Evolutionary conservation across 768 basidiomycete genomes (phyloP), one percentile per base, ranked within the genome.

Genomic region (Lentinula aciculospora): DNA sequence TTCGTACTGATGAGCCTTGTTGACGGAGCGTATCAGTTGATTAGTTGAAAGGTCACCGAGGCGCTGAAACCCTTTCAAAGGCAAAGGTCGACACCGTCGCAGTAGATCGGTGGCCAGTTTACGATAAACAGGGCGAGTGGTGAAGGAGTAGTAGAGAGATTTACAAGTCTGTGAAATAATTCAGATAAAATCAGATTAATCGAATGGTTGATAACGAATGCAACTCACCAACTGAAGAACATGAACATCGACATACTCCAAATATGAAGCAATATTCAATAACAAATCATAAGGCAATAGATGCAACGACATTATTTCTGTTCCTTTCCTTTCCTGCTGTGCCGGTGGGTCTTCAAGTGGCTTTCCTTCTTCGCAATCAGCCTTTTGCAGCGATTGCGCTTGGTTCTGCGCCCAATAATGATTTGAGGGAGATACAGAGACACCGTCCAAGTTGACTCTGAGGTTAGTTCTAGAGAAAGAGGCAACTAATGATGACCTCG

Each of bases 241-340:
- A 66, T 82, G 79, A 19, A 89, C 74, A 68, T 88, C 87, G 46
- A 69, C 71, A 63, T 85, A 70, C 61, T 84, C 76, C 31, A 89
- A 77, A 69, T 82, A 81, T 42, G 76, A 77, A 4, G 84, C 80
- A 67, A 89, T 81, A 72, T 85, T 84, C 57, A 89, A 77, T 44
- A 89, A 67, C 19, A 89, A 73, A 72, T 89, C 88, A 68, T 88
- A 88, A 0, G 87, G 87, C 19, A 89, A 73, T 4, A 72, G 74
- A 59, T 69, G 67, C 51, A 79, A 65, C 12, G 71, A 36, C 56
- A 57, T 57, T 21, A 31, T 45, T 34, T 42, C 54, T 13, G 28
- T 39, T 32, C 25, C 29, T 47, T 29, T 19, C 37, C 25, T 28
- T 29, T 29, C 46, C 54, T n/a, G 54, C 40, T 39, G 54, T 21